Evolutionary conservation across 495 filamentous ascomycete genomes (phyloP).

Genomic region (Aspergillus campestris): DNA sequence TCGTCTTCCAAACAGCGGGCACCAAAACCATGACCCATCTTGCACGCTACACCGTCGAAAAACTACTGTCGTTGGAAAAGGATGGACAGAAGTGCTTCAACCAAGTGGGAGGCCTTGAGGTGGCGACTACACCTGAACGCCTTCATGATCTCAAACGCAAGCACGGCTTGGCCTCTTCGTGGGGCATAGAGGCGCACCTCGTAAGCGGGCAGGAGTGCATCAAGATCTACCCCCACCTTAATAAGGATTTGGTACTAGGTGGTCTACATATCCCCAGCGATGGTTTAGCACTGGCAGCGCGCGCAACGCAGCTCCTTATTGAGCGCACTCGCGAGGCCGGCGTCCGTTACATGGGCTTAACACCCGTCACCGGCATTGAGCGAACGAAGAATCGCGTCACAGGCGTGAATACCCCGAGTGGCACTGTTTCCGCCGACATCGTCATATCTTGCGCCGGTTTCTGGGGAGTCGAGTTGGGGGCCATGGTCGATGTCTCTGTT

Average conservation of each 20-base stretch:
- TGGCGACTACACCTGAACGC: constrained; percentile 42
- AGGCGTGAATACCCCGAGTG: constrained; percentile 32
- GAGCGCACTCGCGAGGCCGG: constrained; percentile 37
- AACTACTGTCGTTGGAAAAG: constrained; percentile 34
- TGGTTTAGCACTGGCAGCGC: constrained; percentile 41
- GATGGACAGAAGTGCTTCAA: constrained; percentile 40
- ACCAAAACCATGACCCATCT: constrained; percentile 44
- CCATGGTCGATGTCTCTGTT: constrained; percentile 40
- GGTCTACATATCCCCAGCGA: constrained; percentile 43
- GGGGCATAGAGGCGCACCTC: constrained; percentile 37
- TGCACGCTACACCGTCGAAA: constrained; percentile 41
- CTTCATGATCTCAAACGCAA: constrained; percentile 44
- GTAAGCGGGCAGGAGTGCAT: constrained; percentile 36
- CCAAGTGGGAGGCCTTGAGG: constrained; percentile 41
- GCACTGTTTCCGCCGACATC: constrained; percentile 37
- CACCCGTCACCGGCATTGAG: constrained; percentile 39
- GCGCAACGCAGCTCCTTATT: constrained; percentile 41
- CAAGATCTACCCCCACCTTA: constrained; percentile 34
- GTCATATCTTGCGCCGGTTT: constrained; percentile 45
- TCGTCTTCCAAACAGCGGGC: constrained; percentile 42
- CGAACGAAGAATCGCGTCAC: constrained; percentile 26
- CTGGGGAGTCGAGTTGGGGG: constrained; percentile 46
- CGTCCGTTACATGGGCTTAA: constrained; percentile 36
- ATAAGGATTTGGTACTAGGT: constrained; percentile 36
- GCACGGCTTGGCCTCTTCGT: constrained; percentile 40